Conservation (phyloP, 371 early-diverging fungal genomes). For the Fennellomyces sp. region DNA sequence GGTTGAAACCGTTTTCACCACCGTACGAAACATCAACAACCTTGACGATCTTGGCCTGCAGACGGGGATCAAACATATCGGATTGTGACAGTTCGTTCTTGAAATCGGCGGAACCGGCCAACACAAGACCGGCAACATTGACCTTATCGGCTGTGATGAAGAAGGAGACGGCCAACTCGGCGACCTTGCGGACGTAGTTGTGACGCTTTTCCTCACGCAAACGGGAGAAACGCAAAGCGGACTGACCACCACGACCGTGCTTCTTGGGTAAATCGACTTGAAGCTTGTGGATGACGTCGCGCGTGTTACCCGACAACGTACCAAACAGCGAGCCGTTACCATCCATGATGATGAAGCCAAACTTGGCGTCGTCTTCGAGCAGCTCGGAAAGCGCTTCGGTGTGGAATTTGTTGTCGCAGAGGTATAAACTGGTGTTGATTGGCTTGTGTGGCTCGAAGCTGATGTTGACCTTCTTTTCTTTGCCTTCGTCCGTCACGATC, state of each 20-base stretch:
- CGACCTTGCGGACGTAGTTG: constrained; percentile 98
- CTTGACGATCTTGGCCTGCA: constrained; percentile 87
- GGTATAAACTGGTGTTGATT: constrained; percentile 97
- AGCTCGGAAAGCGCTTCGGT: constrained; percentile 91
- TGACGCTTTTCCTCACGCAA: constrained; percentile 97
- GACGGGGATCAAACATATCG: constrained; percentile 90
- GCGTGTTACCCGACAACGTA: constrained; percentile 91
- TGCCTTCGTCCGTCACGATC: constrained; percentile 93
- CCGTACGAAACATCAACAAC: constrained; percentile 97
- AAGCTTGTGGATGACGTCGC: constrained; percentile 93
- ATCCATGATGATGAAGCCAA: constrained; percentile 99
- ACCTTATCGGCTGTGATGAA: constrained; percentile 93
- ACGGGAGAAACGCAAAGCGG: constrained; percentile 97
- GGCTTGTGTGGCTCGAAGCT: constrained; percentile 99
- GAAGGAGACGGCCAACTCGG: constrained; percentile 91
- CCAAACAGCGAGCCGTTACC: constrained; percentile 97
- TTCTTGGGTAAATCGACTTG: constrained; percentile 98
- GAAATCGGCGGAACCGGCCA: constrained; percentile 98
- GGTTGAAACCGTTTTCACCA: constrained; percentile 97
- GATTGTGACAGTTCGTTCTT: constrained; percentile 93
- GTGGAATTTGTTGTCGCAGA: constrained; percentile 99
- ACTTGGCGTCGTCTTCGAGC: constrained; percentile 92
- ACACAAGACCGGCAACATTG: constrained; percentile 91
- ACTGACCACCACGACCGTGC: constrained; percentile 99
- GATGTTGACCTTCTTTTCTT: constrained; percentile 97